A percentile compares a stretch with the other conserved stretches of the same genome.
These are phyloP conservation scores for Akanthomyces dipterigenus DNA, from an alignment of 2,329 filamentous ascomycete genomes.

Conservation along the genomic window DNA sequence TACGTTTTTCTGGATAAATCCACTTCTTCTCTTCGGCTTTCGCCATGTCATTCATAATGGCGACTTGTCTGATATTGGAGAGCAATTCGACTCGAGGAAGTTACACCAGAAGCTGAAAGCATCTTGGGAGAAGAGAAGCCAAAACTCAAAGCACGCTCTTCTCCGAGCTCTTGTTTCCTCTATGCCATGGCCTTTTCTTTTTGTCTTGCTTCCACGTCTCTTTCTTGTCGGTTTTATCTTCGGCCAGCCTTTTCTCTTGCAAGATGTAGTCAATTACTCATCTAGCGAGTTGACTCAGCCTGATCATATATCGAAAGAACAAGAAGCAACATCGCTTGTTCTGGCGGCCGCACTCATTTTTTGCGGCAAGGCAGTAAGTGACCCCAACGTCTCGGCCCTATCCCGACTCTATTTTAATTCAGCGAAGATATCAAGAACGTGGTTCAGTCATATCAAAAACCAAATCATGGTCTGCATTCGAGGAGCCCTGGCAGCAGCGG, in stretches of 20 bases:
- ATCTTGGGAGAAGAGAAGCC: background rate
- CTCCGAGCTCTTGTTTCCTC: background rate
- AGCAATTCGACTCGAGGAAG: background rate
- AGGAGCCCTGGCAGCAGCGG: background rate
- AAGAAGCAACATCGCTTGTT: background rate
- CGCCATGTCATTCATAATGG: background rate
- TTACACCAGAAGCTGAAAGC: background rate
- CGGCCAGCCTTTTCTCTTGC: background rate
- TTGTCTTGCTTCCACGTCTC: background rate
- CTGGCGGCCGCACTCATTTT: background rate
- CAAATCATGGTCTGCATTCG: background rate
- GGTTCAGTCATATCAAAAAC: slow-evolving; percentile 1
- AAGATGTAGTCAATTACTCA: background rate
- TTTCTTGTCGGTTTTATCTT: background rate
- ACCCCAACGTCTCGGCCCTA: no score
- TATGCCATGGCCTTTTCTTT: background rate
- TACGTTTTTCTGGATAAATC: slow-evolving; percentile 4
- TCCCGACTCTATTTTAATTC: no score
- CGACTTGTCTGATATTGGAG: background rate
- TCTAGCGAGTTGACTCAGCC: background rate
- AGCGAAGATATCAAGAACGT: background rate
- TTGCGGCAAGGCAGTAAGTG: slow-evolving; percentile 1
- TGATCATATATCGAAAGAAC: background rate
- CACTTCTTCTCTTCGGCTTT: slow-evolving; percentile 1
- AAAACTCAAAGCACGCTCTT: background rate